phyloP scores from a whole-genome alignment of 2,329 filamentous ascomycete genomes.

The Stemphylium vesicarium region DNA sequence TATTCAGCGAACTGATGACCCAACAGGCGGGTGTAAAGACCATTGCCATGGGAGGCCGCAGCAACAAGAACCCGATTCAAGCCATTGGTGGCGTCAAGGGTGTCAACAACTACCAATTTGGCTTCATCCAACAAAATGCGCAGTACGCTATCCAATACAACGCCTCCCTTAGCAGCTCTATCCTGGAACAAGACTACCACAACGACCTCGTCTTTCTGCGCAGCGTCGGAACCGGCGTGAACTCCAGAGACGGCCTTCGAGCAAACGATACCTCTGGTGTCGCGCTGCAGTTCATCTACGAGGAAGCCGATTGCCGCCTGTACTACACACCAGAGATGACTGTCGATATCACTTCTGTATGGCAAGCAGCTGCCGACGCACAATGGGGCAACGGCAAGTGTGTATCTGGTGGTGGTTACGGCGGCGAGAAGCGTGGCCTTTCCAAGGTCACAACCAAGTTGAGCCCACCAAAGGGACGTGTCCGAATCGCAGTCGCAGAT shows the following conservation, averaged over 20 bases:
- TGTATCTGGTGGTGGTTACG: conserved; percentile 30
- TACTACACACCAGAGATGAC: conserved; percentile 52
- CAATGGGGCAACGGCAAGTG: conserved; percentile 46
- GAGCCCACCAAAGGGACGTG: conserved; percentile 18
- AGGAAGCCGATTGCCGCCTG: conserved; percentile 49
- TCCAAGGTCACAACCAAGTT: conserved; percentile 35
- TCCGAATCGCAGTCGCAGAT: conserved; percentile 21
- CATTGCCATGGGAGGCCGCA: conserved; percentile 59
- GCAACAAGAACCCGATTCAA: conserved; percentile 57
- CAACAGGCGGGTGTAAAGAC: conserved; percentile 61
- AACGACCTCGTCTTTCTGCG: conserved; percentile 37
- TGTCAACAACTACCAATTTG: conserved; percentile 46
- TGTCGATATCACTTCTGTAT: conserved; percentile 45
- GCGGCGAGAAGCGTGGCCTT: conserved; percentile 25
- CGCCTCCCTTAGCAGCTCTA: conserved; percentile 33
- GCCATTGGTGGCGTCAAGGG: conserved; percentile 63
- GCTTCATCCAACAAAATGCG: conserved; percentile 40
- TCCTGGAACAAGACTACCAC: conserved; percentile 34
- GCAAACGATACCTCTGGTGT: conserved; percentile 39
- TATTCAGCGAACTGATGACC: conserved; percentile 63
- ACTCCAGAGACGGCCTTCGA: conserved; percentile 45
- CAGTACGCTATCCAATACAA: conserved; percentile 29
- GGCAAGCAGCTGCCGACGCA: conserved; percentile 49
- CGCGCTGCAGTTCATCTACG: conserved; percentile 50
- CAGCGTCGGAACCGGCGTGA: conserved; percentile 34